Percentiles rank a stretch among this genome's conserved stretches.
Evolutionary conservation across 495 filamentous ascomycete species (phyloP).

Genomic region (Aspergillus nidulans): DNA sequence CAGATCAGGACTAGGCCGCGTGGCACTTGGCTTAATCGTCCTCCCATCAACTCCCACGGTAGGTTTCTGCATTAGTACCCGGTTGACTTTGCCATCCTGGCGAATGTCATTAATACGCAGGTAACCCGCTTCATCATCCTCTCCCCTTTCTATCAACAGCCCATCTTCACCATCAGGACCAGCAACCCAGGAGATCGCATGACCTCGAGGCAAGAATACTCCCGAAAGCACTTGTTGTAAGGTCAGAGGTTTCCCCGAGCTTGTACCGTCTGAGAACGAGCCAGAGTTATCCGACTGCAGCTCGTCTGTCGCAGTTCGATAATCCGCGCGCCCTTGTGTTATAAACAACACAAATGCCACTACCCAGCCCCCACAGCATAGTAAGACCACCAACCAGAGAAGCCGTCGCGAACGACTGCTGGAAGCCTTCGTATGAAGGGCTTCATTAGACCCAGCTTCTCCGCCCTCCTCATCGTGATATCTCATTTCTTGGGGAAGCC

Average conservation of each 20-base stretch:
- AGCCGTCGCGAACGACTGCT: conserved; percentile 50
- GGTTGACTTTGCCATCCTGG: conserved; percentile 32
- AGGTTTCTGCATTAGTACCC: conserved; percentile 68
- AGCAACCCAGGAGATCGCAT: conserved; percentile 82
- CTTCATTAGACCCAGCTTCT: conserved; percentile 23
- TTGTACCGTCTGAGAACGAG: conserved; percentile 56
- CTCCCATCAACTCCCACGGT: conserved; percentile 54
- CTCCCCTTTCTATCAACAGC: conserved; percentile 65
- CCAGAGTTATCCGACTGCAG: conserved; percentile 52
- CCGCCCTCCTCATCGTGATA: conserved; percentile 42
- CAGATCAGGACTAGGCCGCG: conserved; percentile 77
- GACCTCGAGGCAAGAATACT: conserved; percentile 61
- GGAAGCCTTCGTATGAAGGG: conserved; percentile 25
- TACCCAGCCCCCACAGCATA: conserved; percentile 75
- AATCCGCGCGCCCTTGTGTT: conserved; percentile 37
- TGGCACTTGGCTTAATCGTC: conserved; percentile 47
- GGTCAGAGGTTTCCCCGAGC: conserved; percentile 72
- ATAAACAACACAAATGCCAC: conserved; percentile 74
- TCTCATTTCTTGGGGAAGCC: conserved; percentile 12
- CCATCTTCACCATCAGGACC: conserved; percentile 84
- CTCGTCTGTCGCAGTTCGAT: conserved; percentile 20
- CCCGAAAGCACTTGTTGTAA: conserved; percentile 74
- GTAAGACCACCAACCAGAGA: conserved; percentile 60
- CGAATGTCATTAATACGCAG: conserved; percentile 86
- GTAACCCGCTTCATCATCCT: conserved; percentile 56